A percentile compares a stretch with the other conserved stretches of the same genome.
Conservation (phyloP, 179 eudicot species). For the Silene vulgaris region DNA sequence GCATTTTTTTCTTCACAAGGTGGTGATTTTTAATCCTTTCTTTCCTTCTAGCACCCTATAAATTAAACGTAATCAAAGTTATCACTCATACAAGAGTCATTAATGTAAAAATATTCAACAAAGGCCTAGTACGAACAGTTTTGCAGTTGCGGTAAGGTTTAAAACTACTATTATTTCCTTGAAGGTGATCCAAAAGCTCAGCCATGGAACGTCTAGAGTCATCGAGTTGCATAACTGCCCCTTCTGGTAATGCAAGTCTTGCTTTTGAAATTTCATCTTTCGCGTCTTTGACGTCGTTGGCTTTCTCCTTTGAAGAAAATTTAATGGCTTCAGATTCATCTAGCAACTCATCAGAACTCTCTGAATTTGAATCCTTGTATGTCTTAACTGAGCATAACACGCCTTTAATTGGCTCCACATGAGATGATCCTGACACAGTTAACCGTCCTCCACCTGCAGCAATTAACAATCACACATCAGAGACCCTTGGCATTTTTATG, state of each 20-base stretch:
- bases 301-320: slow-evolving; percentile 17
- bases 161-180: slow-evolving; percentile 29
- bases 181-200: slow-evolving; percentile 55
- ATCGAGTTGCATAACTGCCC: slow-evolving; percentile 21
- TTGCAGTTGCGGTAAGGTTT: slow-evolving; percentile 24
- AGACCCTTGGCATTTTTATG: slow-evolving; percentile 7
- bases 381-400: slow-evolving; percentile 17
- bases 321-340: slow-evolving; percentile 34
- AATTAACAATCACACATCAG: slow-evolving; percentile 18
- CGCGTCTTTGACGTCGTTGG: slow-evolving; percentile 12
- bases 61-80: slow-evolving; percentile 14
- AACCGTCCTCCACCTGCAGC: slow-evolving; percentile 44
- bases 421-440: slow-evolving; percentile 35
- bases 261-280: slow-evolving; percentile 17
- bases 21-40: slow-evolving; percentile 26
- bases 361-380: slow-evolving; percentile 24
- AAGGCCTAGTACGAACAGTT: slow-evolving; percentile 33
- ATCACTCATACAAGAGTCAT: slow-evolving; percentile 14
- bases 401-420: slow-evolving; percentile 36
- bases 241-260: slow-evolving; percentile 18
- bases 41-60: slow-evolving; percentile 35
- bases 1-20: slow-evolving; percentile 25
- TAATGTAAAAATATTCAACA: background rate
- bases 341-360: slow-evolving; percentile 27
- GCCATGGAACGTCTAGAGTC: slow-evolving; percentile 33